phyloP scores from a whole-genome alignment of 768 basidiomycete species.

The Strobilomyces dryophilus region DNA sequence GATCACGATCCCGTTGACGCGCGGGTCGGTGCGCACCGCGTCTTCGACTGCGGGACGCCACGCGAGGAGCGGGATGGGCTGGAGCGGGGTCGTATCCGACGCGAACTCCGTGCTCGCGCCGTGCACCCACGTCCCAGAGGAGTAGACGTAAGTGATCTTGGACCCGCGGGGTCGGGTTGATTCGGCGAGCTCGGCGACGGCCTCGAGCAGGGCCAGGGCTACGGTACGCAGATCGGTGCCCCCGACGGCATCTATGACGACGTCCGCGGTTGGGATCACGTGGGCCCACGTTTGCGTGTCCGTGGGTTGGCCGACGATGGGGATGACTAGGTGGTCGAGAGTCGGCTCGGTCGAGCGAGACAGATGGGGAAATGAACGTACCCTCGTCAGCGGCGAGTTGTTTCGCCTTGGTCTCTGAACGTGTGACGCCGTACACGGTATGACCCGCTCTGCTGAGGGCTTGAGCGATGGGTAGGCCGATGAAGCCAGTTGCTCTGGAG shows the following conservation, averaged over 20 bases:
- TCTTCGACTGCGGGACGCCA: slow-evolving; percentile 23
- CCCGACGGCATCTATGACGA: slow-evolving; percentile 18
- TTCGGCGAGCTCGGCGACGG: slow-evolving; percentile 13
- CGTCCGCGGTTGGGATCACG: slow-evolving; percentile 18
- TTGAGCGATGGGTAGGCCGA: slow-evolving; percentile 31
- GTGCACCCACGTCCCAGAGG: slow-evolving; percentile 31
- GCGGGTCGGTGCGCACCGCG: slow-evolving; percentile 5
- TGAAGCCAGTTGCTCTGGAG: slow-evolving; percentile 29
- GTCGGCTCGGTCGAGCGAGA: too few species aligned
- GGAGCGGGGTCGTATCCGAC: slow-evolving; percentile 19
- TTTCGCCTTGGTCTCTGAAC: slow-evolving; percentile 22
- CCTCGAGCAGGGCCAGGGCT: slow-evolving; percentile 15
- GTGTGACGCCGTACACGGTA: slow-evolving; percentile 32
- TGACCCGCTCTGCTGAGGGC: slow-evolving; percentile 34
- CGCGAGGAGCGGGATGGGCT: slow-evolving; percentile 8
- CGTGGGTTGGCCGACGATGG: slow-evolving; percentile 19
- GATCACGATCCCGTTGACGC: slow-evolving; percentile 33
- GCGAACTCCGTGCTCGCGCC: slow-evolving; percentile 14
- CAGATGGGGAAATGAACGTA: background rate
- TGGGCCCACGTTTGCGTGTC: slow-evolving; percentile 13
- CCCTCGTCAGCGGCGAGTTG: slow-evolving; percentile 27
- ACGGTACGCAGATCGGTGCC: slow-evolving; percentile 13
- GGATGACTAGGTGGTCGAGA: slow-evolving; percentile 17
- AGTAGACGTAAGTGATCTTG: slow-evolving; percentile 32
- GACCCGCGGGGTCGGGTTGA: slow-evolving; percentile 16